phyloP scores from a whole-genome alignment of 2,329 filamentous ascomycete species.

The Neocucurbitaria cava region DNA sequence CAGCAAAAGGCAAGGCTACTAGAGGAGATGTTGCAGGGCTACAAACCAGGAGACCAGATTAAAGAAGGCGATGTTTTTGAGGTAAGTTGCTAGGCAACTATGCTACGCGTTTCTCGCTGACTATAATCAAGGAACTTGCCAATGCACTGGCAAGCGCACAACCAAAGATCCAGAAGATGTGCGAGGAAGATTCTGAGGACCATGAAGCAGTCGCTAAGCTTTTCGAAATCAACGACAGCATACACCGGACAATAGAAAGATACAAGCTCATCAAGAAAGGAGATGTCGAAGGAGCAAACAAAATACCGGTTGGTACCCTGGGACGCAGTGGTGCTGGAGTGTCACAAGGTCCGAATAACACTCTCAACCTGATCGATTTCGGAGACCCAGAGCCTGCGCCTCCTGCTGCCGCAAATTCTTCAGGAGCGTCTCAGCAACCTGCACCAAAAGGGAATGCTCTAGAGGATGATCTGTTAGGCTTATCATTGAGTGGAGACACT shows the following conservation, averaged over 20 bases:
- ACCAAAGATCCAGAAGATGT: constrained; percentile 99
- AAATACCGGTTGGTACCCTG: constrained; percentile 81
- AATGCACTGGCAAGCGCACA: constrained; percentile 90
- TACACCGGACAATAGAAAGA: constrained; percentile 92
- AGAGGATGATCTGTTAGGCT: constrained; percentile 88
- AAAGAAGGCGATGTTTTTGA: constrained; percentile 73
- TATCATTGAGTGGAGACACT: constrained; percentile 74
- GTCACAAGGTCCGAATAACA: constrained; percentile 72
- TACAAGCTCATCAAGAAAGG: constrained; percentile 98
- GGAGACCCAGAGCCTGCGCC: constrained; percentile 66
- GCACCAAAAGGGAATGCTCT: constrained; percentile 68
- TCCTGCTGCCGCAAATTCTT: constrained; percentile 31
- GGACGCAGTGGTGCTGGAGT: constrained; percentile 70
- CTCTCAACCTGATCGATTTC: constrained; percentile 94
- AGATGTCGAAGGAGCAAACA: constrained; percentile 81
- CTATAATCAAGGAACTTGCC: constrained; percentile 74
- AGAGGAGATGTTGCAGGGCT: constrained; percentile 89
- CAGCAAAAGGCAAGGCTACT: constrained; percentile 93
- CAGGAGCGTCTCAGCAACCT: constrained; percentile 51
- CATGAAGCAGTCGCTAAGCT: constrained; percentile 94
- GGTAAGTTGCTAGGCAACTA: constrained; percentile 50
- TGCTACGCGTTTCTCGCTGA: constrained; percentile 27
- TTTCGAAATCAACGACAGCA: constrained; percentile 97
- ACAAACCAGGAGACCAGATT: constrained; percentile 81
- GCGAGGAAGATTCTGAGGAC: constrained; percentile 97